Conservation (phyloP, 2,329 filamentous ascomycete genomes). For the Aspergillus puulaauensis region DNA sequence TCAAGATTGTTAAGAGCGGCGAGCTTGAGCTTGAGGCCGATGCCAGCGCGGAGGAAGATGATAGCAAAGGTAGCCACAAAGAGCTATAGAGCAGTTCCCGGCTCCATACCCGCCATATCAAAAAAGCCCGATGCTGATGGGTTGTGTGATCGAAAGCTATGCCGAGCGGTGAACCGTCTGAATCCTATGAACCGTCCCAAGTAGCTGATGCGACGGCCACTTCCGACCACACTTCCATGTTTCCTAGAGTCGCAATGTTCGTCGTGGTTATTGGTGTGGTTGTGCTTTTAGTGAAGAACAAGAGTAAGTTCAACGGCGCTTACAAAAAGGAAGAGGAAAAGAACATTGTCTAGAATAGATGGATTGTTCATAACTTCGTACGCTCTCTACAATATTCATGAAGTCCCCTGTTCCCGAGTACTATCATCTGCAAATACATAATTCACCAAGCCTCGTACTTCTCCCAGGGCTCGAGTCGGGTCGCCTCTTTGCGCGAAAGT, state of each 20-base stretch:
- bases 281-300: constrained; percentile 15
- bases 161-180: constrained; percentile 11
- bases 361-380: not conserved
- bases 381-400: not conserved
- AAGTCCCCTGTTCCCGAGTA: not conserved
- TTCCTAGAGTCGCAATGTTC: constrained; percentile 18
- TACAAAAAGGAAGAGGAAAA: constrained; percentile 16
- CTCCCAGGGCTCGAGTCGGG: not conserved
- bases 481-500: not conserved
- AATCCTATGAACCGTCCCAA: constrained; percentile 12
- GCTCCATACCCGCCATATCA: constrained; percentile 24
- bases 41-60: constrained; percentile 13
- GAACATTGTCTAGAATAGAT: constrained; percentile 14
- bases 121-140: constrained; percentile 32
- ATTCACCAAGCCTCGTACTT: too few relatives aligned
- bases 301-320: constrained; percentile 6
- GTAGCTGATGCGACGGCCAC: constrained; percentile 8
- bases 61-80: constrained; percentile 63
- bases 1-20: constrained; percentile 67
- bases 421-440: not conserved
- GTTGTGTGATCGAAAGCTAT: constrained; percentile 24
- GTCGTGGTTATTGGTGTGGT: constrained; percentile 20
- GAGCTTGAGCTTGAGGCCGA: constrained; percentile 52
- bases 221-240: constrained; percentile 12
- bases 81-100: constrained; percentile 56